phyloP scores from a whole-genome alignment of 2,329 filamentous ascomycete species.

The Lasiodiplodia theobromae region DNA sequence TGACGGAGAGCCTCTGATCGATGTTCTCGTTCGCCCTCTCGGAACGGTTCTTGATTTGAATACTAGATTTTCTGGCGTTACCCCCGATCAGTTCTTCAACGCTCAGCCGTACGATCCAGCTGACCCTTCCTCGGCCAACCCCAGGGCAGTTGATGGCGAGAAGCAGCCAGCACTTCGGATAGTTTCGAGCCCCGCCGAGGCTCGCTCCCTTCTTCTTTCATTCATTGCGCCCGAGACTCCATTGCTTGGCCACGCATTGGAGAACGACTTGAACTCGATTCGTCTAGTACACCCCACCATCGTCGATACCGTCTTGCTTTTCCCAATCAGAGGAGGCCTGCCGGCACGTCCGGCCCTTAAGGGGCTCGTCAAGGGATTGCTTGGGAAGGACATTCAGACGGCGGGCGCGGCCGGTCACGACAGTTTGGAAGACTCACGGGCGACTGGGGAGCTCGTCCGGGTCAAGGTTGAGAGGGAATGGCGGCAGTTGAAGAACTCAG shows the following conservation, averaged over 20 bases:
- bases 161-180: slow-evolving; percentile 64
- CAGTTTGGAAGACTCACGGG: slow-evolving; percentile 87
- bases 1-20: slow-evolving; percentile 73
- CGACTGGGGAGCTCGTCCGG: slow-evolving; percentile 85
- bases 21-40: slow-evolving; percentile 82
- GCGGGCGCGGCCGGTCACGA: slow-evolving; percentile 78
- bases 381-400: slow-evolving; percentile 81
- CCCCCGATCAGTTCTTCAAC: slow-evolving; percentile 74
- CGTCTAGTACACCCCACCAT: slow-evolving; percentile 85
- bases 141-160: slow-evolving; percentile 33
- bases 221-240: slow-evolving; percentile 79
- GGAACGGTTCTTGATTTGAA: slow-evolving; percentile 91
- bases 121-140: slow-evolving; percentile 10
- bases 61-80: slow-evolving; percentile 88
- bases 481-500: slow-evolving; percentile 68
- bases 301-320: slow-evolving; percentile 86
- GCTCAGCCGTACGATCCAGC: slow-evolving; percentile 54
- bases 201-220: slow-evolving; percentile 78
- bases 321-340: slow-evolving; percentile 77
- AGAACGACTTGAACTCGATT: slow-evolving; percentile 90
- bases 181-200: slow-evolving; percentile 75
- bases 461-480: slow-evolving; percentile 74
- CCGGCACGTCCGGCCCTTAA: slow-evolving; percentile 83
- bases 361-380: slow-evolving; percentile 70
- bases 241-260: slow-evolving; percentile 89